Conservation (phyloP, 805 yeast species). For the Spathaspora sp. region DNA sequence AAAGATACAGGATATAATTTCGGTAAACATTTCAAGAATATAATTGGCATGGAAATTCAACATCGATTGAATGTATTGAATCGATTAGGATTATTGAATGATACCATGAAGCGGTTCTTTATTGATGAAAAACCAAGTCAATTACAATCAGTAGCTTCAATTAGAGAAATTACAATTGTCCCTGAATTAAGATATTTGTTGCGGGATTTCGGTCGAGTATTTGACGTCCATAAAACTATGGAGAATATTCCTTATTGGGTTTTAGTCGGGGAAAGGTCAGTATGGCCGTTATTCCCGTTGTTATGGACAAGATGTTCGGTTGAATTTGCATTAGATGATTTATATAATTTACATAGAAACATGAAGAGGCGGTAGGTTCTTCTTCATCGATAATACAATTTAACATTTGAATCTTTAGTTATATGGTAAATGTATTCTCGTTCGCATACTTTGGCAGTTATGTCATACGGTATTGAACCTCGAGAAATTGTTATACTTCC, state of each 20-base stretch:
- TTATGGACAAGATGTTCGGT: conserved; percentile 86
- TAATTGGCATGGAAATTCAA: conserved; percentile 73
- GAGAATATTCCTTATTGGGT: conserved; percentile 88
- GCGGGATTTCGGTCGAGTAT: conserved; percentile 66
- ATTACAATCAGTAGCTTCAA: conserved; percentile 59
- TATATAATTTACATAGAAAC: conserved; percentile 46
- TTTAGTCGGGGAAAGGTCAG: conserved; percentile 83
- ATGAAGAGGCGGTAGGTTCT: conserved; percentile 5
- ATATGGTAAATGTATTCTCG: conserved; percentile 61
- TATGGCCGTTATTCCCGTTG: conserved; percentile 87
- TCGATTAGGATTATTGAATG: conserved; percentile 70
- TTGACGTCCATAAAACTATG: conserved; percentile 67
- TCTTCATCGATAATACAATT: conserved; percentile 41
- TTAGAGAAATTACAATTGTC: conserved; percentile 81
- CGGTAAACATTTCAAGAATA: conserved; percentile 41
- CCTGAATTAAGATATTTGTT: conserved; percentile 77
- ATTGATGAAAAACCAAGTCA: conserved; percentile 78
- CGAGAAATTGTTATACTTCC: conserved; percentile 61
- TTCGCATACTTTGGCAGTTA: conserved; percentile 38
- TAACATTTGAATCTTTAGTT: conserved; percentile 50
- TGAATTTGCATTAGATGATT: conserved; percentile 83
- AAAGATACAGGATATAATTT: conserved; percentile 31
- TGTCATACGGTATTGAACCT: conserved; percentile 46
- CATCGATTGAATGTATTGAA: conserved; percentile 81
- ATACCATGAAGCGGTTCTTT: conserved; percentile 66